Base-by-base conservation (phyloP, 2,329 filamentous ascomycete genomes). In the Fusarium mangiferae region DNA sequence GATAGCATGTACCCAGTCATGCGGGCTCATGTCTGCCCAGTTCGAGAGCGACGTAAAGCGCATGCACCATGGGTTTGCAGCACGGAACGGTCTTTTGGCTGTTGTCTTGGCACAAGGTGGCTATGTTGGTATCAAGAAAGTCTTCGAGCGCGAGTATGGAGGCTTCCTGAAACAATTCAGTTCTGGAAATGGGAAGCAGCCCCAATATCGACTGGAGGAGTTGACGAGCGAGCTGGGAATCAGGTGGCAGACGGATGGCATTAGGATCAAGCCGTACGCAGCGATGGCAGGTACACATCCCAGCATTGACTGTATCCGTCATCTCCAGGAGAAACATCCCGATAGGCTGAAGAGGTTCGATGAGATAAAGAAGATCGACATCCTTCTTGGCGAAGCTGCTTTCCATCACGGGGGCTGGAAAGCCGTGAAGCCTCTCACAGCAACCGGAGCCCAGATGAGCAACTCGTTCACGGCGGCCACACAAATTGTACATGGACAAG, bases 1-100 rank as follows among this genome's bases (percentile, higher is more conserved):
- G 8, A 62, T 62, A 60, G 60, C 60, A 24, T 62, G 60, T 24
- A 62, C 54, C 7, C 54, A 62, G n/a, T 42, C 54, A 1, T 62
- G 39, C 17, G 60, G 60, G 20, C 54, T 62, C 10, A 62, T 62
- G 54, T 62, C 60, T 15, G 39, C 54, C 7, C 39, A 62, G 33
- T 62, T 62, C 20, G 54, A 62, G 57, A 62, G 54, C 54, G 60
- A 62, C 15, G 54, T 60, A 6, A 60, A 62, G 60, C 52, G 60
- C 6, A 62, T 62, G 60, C 60, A 62, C 10, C 60, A 62, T 24
- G 54, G 60, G n/a, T 60, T 62, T 7, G 52, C 60, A 10, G 60
- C 60, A 8, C 39, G 60, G 11, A 60, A 45, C 26, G 60, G 60
- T 30, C 39, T 62, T 24, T 20, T 60, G 54, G 60, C 60, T n/a